These are phyloP conservation scores for Globisporangium paroecandrum DNA, from an alignment of 352 stramenopile genomes.

Conservation along the genomic window DNA sequence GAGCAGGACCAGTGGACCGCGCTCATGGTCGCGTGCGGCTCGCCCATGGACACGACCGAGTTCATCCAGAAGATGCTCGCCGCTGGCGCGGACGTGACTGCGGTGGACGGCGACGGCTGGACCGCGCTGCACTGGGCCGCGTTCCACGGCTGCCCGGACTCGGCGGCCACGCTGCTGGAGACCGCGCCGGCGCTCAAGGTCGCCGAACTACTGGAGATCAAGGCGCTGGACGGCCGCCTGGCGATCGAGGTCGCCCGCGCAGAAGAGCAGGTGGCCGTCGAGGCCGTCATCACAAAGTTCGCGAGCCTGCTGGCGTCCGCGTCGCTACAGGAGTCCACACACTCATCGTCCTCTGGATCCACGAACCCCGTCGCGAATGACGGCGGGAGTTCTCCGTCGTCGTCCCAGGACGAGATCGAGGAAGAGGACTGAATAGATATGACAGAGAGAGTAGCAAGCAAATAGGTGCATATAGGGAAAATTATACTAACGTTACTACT, in stretches of 20 bases:
- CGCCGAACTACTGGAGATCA: constrained; percentile 43
- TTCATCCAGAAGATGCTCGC: constrained; percentile 68
- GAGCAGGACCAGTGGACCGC: constrained; percentile 74
- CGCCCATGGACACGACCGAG: constrained; percentile 70
- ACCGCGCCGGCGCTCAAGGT: constrained; percentile 32
- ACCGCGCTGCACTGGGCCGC: constrained; percentile 82
- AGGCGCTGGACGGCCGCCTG: constrained; percentile 58
- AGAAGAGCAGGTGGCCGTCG: constrained; percentile 68
- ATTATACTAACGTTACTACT: background rate
- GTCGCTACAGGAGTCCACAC: background rate
- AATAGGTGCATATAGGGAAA: background rate
- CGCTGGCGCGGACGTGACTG: constrained; percentile 54
- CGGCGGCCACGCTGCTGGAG: constrained; percentile 56
- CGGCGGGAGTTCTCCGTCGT: background rate
- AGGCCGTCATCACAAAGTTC: constrained; percentile 56
- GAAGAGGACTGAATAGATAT: constrained; percentile 4
- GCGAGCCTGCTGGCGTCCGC: constrained; percentile 15
- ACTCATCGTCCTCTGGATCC: background rate
- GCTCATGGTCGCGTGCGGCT: constrained; percentile 82
- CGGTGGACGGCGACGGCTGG: constrained; percentile 75
- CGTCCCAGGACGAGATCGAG: background rate
- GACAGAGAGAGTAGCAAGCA: background rate
- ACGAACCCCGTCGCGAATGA: background rate
- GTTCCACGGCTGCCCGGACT: constrained; percentile 74
- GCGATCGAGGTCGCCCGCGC: constrained; percentile 59